Evolutionary conservation across 208 protist genomes (phyloP).

Genomic region (Herpetomonas samuelpessoai): DNA sequence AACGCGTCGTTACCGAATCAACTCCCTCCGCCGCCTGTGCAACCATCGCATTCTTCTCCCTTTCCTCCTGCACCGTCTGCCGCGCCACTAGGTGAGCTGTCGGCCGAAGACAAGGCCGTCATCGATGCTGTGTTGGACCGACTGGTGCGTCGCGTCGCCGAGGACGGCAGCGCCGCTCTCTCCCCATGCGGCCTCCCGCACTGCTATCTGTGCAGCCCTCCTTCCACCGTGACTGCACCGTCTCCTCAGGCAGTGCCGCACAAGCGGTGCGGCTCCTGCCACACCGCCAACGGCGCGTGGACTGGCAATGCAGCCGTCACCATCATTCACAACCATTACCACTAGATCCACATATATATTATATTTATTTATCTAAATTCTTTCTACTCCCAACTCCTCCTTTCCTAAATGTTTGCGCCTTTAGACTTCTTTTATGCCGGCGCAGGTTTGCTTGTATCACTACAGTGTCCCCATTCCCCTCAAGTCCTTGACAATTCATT

Average conservation of each 20-base stretch:
- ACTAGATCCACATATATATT: constrained; percentile 3
- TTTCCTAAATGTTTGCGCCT: too few relatives aligned
- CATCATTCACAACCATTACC: constrained; percentile 59
- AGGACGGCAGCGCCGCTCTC: constrained; percentile 9
- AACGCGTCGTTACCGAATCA: too few relatives aligned
- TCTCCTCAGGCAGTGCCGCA: constrained; percentile 4
- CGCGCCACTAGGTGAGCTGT: too few relatives aligned
- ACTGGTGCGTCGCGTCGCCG: constrained; percentile 12
- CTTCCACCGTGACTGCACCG: too few relatives aligned
- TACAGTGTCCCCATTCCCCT: too few relatives aligned
- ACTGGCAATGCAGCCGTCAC: constrained; percentile 36
- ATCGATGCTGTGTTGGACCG: constrained; percentile 23
- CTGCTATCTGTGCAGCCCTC: constrained; percentile 32
- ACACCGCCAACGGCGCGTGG: neutral
- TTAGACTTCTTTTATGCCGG: too few relatives aligned
- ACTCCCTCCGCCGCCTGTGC: too few relatives aligned
- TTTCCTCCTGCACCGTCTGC: too few relatives aligned
- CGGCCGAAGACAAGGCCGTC: constrained; percentile 25
- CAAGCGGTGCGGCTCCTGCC: neutral
- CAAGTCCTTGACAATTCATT: too few relatives aligned
- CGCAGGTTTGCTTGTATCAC: too few relatives aligned
- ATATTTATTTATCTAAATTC: constrained; percentile 4
- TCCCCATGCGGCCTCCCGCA: constrained; percentile 31
- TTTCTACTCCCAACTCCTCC: too few relatives aligned
- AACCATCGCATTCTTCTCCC: too few relatives aligned